Percentiles rank a stretch among this genome's conserved stretches.
Conservation (phyloP, 495 filamentous ascomycete species). For the Neurospora sublineolata region DNA sequence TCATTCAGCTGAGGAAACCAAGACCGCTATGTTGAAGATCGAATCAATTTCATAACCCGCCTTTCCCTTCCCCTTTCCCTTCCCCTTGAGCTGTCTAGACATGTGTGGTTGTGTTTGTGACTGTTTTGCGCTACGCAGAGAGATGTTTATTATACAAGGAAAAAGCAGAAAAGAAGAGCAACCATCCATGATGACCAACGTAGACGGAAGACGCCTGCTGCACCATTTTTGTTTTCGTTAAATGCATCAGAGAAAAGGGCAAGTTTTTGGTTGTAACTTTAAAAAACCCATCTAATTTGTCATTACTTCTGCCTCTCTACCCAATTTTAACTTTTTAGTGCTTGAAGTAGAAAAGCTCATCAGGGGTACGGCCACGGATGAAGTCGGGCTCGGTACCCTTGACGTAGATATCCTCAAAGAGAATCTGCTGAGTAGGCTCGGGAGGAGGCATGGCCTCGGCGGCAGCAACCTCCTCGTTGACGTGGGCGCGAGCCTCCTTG, state of each 20-base stretch:
- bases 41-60: neutral
- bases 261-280: neutral
- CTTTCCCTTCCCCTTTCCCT: neutral
- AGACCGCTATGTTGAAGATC: neutral
- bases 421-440: slow-evolving; percentile 60
- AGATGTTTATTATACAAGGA: neutral
- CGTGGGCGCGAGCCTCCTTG: slow-evolving; percentile 72
- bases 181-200: neutral
- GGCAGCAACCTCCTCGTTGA: slow-evolving; percentile 81
- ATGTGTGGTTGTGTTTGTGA: neutral
- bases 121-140: neutral
- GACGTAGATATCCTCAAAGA: slow-evolving; percentile 98
- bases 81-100: neutral
- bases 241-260: neutral
- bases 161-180: neutral
- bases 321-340: slow-evolving; percentile 5
- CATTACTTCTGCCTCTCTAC: neutral
- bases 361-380: slow-evolving; percentile 77
- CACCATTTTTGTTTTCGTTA: neutral
- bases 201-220: neutral
- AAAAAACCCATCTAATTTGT: neutral
- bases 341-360: slow-evolving; percentile 83
- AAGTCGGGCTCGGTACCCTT: slow-evolving; percentile 79
- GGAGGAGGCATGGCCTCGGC: slow-evolving; percentile 80
- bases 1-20: neutral